Conservation (phyloP, 805 yeast species). For the Saccharomycopsis schoenii region DNA sequence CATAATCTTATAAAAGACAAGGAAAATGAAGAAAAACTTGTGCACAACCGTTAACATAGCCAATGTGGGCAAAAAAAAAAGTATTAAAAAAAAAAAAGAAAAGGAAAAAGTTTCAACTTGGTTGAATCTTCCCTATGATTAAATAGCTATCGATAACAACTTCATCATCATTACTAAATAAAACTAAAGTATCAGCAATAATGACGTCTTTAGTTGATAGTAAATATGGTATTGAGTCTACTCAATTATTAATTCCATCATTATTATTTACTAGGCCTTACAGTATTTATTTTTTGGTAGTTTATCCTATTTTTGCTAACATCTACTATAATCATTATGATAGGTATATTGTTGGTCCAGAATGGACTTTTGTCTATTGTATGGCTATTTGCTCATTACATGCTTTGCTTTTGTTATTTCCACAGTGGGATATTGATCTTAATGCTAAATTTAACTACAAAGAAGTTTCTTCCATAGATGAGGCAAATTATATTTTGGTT, state of each 20-base stretch:
- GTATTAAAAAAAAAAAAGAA: neutral
- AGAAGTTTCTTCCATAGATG: conserved; percentile 39
- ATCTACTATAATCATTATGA: conserved; percentile 41
- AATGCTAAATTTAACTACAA: conserved; percentile 61
- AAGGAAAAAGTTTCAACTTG: neutral
- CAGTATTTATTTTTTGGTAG: conserved; percentile 9
- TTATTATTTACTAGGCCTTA: conserved; percentile 10
- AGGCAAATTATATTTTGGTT: conserved; percentile 66
- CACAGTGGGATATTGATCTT: conserved; percentile 83
- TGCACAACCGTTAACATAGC: neutral
- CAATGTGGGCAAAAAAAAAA: neutral
- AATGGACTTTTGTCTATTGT: conserved; percentile 90
- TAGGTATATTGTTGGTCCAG: conserved; percentile 72
- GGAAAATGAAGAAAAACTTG: neutral
- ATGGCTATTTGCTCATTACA: conserved; percentile 68
- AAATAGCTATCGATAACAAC: neutral
- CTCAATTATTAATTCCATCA: conserved; percentile 13
- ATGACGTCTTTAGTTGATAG: conserved; percentile 3
- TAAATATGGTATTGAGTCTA: conserved; percentile 15
- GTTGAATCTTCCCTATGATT: no score
- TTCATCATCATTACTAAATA: neutral
- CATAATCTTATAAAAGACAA: no score
- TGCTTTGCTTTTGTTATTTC: conserved; percentile 71
- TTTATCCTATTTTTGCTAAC: conserved; percentile 16
- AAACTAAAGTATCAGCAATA: neutral